These are phyloP conservation scores for Jamesozyma lodderae DNA, from an alignment of 805 yeast species.

Conservation along the genomic window DNA sequence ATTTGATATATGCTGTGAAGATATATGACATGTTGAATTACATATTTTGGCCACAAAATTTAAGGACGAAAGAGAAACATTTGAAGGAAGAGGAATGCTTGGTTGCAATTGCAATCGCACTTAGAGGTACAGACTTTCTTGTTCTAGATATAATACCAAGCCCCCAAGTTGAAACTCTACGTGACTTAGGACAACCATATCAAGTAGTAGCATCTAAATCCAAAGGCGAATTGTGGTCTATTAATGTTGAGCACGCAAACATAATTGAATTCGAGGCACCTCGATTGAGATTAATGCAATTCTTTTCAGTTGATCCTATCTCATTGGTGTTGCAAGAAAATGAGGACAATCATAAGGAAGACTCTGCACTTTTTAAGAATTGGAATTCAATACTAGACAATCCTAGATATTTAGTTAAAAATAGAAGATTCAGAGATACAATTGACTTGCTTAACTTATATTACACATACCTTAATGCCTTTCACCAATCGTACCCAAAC, in stretches of 20 bases:
- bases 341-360: slow-evolving; percentile 5
- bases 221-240: slow-evolving; percentile 4
- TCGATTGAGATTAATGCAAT: slow-evolving; percentile 58
- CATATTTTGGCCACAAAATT: slow-evolving; percentile 21
- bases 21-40: slow-evolving; percentile 12
- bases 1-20: not conserved
- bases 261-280: slow-evolving; percentile 64
- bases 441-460: slow-evolving; percentile 19
- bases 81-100: slow-evolving; percentile 2
- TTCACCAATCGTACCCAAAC: slow-evolving; percentile 11
- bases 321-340: slow-evolving; percentile 41
- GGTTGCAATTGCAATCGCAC: slow-evolving; percentile 11
- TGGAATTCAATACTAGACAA: slow-evolving; percentile 8
- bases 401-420: slow-evolving; percentile 10
- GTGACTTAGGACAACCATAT: slow-evolving; percentile 10
- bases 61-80: slow-evolving; percentile 3
- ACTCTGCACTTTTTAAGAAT: too few species aligned
- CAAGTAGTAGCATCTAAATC: slow-evolving; percentile 2
- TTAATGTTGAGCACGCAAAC: slow-evolving; percentile 11
- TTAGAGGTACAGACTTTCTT: slow-evolving; percentile 17
- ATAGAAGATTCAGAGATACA: slow-evolving; percentile 10
- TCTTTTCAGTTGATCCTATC: slow-evolving; percentile 67
- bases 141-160: slow-evolving; percentile 14
- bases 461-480: slow-evolving; percentile 14
- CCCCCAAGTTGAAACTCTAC: not conserved